These are phyloP conservation scores for Ichthyophthirius multifiliis DNA, from an alignment of 169 alveolate genomes.

Conservation along the genomic window DNA sequence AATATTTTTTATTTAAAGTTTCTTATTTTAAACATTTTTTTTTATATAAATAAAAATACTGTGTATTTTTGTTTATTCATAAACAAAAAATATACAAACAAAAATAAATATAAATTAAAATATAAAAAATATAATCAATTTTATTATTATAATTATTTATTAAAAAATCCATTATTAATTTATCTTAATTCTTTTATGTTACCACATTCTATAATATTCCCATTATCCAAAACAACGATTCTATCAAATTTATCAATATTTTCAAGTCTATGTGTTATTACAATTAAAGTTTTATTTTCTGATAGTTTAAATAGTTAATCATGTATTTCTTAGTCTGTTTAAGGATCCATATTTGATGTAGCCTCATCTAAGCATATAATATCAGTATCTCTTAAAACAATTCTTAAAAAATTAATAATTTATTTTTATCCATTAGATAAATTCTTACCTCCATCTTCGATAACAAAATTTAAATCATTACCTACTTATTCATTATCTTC, in stretches of 20 bases:
- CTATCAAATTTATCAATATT: constrained; percentile 51
- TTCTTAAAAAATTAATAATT: constrained; percentile 54
- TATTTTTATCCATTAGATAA: constrained; percentile 62
- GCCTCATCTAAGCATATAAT: constrained; percentile 67
- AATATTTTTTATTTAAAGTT: too few relatives aligned
- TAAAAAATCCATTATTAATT: constrained; percentile 43
- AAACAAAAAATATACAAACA: too few relatives aligned
- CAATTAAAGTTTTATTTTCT: constrained; percentile 45
- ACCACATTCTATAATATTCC: constrained; percentile 51
- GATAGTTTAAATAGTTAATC: constrained; percentile 34
- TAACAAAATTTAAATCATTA: constrained; percentile 17
- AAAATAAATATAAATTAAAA: too few relatives aligned
- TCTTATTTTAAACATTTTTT: too few relatives aligned
- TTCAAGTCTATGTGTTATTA: constrained; percentile 59
- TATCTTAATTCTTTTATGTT: constrained; percentile 28
- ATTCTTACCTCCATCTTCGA: constrained; percentile 28
- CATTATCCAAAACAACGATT: constrained; percentile 49
- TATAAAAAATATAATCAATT: too few relatives aligned
- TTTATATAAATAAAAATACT: too few relatives aligned
- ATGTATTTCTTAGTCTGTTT: constrained; percentile 50
- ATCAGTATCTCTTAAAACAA: constrained; percentile 43
- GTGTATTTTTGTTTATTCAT: too few relatives aligned
- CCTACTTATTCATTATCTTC: constrained; percentile 21
- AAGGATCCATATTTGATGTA: constrained; percentile 56
- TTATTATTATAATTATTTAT: background rate